Conservation (phyloP, 1,284 basidiomycete species). For the Malassezia slooffiae region DNA sequence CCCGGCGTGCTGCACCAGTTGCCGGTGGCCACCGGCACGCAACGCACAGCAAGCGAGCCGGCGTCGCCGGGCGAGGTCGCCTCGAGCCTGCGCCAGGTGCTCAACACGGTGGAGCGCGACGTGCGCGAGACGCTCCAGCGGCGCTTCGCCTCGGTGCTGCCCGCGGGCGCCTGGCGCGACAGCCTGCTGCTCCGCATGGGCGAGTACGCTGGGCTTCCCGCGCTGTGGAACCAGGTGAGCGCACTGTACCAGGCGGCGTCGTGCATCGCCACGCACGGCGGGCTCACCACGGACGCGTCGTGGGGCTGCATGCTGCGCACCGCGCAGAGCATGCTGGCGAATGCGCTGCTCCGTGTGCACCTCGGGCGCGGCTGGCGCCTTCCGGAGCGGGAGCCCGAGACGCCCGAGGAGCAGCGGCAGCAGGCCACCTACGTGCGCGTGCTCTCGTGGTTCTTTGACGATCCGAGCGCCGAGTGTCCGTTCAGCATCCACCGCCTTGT, state of each 20-base stretch:
- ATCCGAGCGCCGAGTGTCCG: constrained; percentile 72
- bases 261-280: constrained; percentile 38
- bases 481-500: constrained; percentile 96
- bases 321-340: constrained; percentile 82
- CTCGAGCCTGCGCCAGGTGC: not conserved
- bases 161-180: not conserved
- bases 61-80: not conserved
- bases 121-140: not conserved
- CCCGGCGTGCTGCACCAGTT: constrained; percentile 2
- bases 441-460: constrained; percentile 87
- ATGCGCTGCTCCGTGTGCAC: constrained; percentile 70
- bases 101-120: constrained; percentile 4
- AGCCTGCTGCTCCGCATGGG: not conserved
- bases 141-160: not conserved
- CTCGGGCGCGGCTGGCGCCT: constrained; percentile 52
- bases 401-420: too few species aligned
- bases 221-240: constrained; percentile 3
- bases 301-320: constrained; percentile 98
- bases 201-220: not conserved
- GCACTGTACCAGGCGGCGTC: constrained; percentile 3
- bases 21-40: not conserved
- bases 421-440: constrained; percentile 65
- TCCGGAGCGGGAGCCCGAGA: constrained; percentile 7
- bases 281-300: constrained; percentile 81
- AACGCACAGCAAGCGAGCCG: not conserved